Evolutionary conservation across 805 yeast genomes (phyloP), one percentile per base, ranked within the genome.

Genomic region (Cyberlindnera bimundalis): DNA sequence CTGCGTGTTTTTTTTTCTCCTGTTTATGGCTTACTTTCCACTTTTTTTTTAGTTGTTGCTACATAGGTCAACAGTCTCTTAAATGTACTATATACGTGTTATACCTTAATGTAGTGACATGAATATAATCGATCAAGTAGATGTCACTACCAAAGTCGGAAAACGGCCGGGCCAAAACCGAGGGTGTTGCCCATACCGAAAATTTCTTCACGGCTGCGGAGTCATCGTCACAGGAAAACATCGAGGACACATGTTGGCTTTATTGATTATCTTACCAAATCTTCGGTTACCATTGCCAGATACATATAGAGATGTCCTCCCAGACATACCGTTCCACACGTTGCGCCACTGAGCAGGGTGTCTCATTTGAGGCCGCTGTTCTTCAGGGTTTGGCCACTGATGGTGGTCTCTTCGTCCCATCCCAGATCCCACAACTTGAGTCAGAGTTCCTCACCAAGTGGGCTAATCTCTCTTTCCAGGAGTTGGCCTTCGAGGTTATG

Each of bases 321-420:
- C 79, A 78, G 70, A 66, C 69, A 29, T 85, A 85, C 62, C 81
- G 91, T 68, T 85, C 95, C 15, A 83, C 95, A n/a, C 81, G 95
- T 63, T 76, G 85, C 4, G 45, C 74, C 15, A 59, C 58, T 3
- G 60, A 65, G 14, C 76, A 77, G 53, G 59, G 73, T 7, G 70
- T 76, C 37, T 73, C 88, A 5, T 86, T 86, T 51, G 95, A 86
- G 62, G 89, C 80, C 39, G 91, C 84, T 16, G 84, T 86, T 43
- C 80, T 85, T 64, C 84, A 84, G 42, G 99, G 99, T 38, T 73
- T 93, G 57, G 98, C 98, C 39, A 79, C 85, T 35, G 99, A 95
- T 61, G 99, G 99, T 51, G 99, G 99, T 29, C 76, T 93, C 29
- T 93, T 87, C 64, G 73, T 93, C 41, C 99, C 99, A 33, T 75